Evolutionary conservation across 192 early-diverging fungal species (phyloP).

Genomic region (Backusella circina): DNA sequence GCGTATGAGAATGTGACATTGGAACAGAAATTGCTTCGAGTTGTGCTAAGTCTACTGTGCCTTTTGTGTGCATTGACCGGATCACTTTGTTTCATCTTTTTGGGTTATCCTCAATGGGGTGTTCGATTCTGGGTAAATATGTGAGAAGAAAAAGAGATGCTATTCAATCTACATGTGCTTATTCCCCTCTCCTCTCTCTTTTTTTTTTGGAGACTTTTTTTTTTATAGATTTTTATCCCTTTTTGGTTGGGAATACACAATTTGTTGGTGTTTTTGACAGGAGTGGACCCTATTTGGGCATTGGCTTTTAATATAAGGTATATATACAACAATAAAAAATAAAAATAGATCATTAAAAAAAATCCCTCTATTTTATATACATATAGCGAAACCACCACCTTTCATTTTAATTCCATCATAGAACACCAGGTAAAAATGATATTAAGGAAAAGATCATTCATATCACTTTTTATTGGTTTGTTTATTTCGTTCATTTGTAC

Average conservation of each 20-base stretch:
- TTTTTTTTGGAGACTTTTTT: neutral
- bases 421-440: conserved; percentile 24
- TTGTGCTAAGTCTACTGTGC: conserved; percentile 41
- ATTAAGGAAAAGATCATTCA: conserved; percentile 19
- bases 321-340: neutral
- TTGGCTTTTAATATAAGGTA: conserved; percentile 32
- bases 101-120: conserved; percentile 39
- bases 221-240: conserved; percentile 26
- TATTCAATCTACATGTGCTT: neutral
- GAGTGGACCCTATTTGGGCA: conserved; percentile 37
- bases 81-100: conserved; percentile 48
- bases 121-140: conserved; percentile 49
- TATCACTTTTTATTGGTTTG: conserved; percentile 14
- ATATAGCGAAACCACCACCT: conserved; percentile 31
- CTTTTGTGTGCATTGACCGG: conserved; percentile 50
- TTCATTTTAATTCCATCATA: conserved; percentile 29
- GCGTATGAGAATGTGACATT: conserved; percentile 53
- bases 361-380: too few relatives aligned
- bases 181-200: neutral
- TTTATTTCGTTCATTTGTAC: conserved; percentile 1
- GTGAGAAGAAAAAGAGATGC: neutral
- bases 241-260: conserved; percentile 37
- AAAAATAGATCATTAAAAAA: neutral
- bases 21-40: conserved; percentile 38
- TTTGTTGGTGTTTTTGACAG: conserved; percentile 31